Conservation (phyloP, 371 early-diverging fungal species). For the Mortierella sp. region DNA sequence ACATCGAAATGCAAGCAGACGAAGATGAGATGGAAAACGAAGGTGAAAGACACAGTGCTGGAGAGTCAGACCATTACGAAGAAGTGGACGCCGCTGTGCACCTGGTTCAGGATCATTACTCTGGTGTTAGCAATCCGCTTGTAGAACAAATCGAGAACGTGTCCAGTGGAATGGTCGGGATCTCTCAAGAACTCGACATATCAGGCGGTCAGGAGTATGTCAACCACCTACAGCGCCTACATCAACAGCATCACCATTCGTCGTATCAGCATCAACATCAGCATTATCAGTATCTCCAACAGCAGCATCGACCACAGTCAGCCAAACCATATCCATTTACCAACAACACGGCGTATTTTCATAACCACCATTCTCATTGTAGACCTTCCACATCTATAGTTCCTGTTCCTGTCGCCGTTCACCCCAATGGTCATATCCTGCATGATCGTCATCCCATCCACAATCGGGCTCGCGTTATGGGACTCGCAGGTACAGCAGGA, state of each 20-base stretch:
- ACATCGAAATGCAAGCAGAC: no score
- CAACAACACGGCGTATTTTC: not conserved
- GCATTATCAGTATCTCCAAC: slow-evolving; percentile 1
- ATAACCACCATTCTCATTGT: not conserved
- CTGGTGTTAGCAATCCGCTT: no score
- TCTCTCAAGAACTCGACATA: slow-evolving; percentile 2
- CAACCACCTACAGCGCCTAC: slow-evolving; percentile 6
- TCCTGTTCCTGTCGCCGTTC: slow-evolving; percentile 16
- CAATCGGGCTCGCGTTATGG: slow-evolving; percentile 40
- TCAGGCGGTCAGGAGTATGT: not conserved
- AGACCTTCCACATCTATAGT: slow-evolving; percentile 1
- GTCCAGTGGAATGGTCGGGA: slow-evolving; percentile 14
- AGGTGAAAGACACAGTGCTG: no score
- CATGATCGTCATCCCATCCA: slow-evolving; percentile 47
- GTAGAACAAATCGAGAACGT: not conserved
- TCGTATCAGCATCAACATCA: slow-evolving; percentile 6
- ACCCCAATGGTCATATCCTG: slow-evolving; percentile 44
- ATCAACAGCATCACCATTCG: slow-evolving; percentile 3
- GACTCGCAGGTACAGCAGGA: slow-evolving; percentile 4
- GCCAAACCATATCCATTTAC: not conserved
- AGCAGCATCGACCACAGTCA: slow-evolving; percentile 4
- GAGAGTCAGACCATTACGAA: no score
- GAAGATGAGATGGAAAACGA: no score
- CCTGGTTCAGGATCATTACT: no score
- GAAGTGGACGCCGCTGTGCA: no score